Base-by-base conservation (phyloP, 2,329 filamentous ascomycete genomes). In the Exserohilum rostratum region DNA sequence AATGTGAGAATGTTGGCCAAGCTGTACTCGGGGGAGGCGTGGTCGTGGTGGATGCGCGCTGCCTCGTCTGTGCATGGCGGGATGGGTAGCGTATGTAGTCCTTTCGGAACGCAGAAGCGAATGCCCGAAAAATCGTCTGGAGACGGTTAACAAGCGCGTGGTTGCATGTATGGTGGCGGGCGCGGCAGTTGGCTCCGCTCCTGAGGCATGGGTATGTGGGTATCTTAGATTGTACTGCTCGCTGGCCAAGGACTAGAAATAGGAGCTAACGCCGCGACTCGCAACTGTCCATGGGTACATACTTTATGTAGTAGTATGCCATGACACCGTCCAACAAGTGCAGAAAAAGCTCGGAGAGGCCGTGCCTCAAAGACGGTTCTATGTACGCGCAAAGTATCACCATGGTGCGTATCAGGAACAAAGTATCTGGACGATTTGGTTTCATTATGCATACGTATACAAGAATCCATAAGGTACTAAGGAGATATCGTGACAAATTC, bases 361-460 rank as follows among this genome's bases (percentile, higher is more conserved):
- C 22, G 22, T 25, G 22, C 22, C n/a, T n/a, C n/a, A n/a, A n/a
- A n/a, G n/a, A n/a, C n/a, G n/a, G n/a, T n/a, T 20, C 34, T 5
- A 12, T 5, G 15, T 22, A 12, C 17, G 18, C 18, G 5, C 12
- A 2, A 38, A 13, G 18, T 5, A 18, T 38, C 6, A 34, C n/a
- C 13, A 33, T 4, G 10, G 17, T n/a, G 17, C 20, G 18, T 7
- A 12, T 31, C 12, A 17, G 33, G 3, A 29, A 22, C 13, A 35
- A 35, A 25, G 18, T 18, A 29, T 29, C 13, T 20, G 30, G 17
- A 35, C 9, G 11, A 34, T 42, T 20, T 10, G 25, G 3, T 46
- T 17, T 31, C 46, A 55, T 55, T 55, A 51, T 25, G 17, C 22
- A 11, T 33, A 15, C 29, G 15, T 15, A 30, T 35, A 15, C 15